A percentile compares a stretch with the other conserved stretches of the same genome.
Evolutionary conservation across 257 asterid genomes (phyloP).

Genomic region (Eucommia ulmoides): DNA sequence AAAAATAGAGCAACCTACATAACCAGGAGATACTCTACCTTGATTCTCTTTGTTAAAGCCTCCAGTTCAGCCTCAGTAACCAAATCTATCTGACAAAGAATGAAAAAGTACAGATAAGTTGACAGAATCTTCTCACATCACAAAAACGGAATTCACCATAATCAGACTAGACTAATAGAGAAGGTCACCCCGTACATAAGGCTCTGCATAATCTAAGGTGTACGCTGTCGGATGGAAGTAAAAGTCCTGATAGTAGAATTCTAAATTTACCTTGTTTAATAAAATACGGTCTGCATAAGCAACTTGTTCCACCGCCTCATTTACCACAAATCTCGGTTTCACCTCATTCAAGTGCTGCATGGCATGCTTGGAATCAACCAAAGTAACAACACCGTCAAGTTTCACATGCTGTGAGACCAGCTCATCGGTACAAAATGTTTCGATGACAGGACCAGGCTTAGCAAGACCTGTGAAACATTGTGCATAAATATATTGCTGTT

Average conservation of each 20-base stretch:
- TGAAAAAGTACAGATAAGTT: constrained; percentile 11
- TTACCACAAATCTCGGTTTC: constrained; percentile 93
- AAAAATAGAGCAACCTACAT: constrained; percentile 2
- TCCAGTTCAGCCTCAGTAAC: constrained; percentile 62
- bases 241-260: constrained; percentile 2
- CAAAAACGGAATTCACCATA: constrained; percentile 8
- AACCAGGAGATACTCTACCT: constrained; percentile 28
- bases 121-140: constrained; percentile 8
- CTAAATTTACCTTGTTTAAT: constrained; percentile 47
- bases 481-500: constrained; percentile 3
- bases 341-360: constrained; percentile 68
- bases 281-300: constrained; percentile 95
- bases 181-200: no score
- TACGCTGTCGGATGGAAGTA: constrained; percentile 3
- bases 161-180: no score
- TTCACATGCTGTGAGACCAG: constrained; percentile 69
- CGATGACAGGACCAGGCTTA: constrained; percentile 96
- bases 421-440: constrained; percentile 85
- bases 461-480: constrained; percentile 69
- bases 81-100: constrained; percentile 67
- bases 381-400: constrained; percentile 94
- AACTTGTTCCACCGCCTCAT: constrained; percentile 94
- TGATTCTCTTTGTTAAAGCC: constrained; percentile 46
- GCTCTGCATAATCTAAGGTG: no score
- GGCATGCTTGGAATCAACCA: constrained; percentile 78